These are phyloP conservation scores for Ceratocystis diversiconidia DNA, from an alignment of 2,329 filamentous ascomycete species.

Conservation along the genomic window DNA sequence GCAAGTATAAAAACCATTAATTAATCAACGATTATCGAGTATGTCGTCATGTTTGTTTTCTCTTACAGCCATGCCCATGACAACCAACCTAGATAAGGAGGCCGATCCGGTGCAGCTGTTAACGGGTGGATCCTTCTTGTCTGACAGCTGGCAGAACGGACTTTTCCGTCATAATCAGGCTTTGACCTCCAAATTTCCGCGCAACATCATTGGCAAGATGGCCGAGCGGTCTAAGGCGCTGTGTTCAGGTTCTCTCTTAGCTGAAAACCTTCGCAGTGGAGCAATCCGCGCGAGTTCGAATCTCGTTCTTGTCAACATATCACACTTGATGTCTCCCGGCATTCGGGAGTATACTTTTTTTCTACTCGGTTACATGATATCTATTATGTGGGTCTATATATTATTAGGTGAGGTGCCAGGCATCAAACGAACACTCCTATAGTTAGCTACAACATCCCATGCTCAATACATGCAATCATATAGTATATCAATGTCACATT, in stretches of 20 bases:
- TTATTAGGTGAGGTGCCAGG: too few species aligned
- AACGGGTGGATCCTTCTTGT: too few species aligned
- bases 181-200: background rate
- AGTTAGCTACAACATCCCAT: too few species aligned
- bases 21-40: background rate
- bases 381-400: too few species aligned
- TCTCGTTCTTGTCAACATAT: slow-evolving; percentile 23
- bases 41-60: background rate
- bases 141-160: background rate
- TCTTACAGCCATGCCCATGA: background rate
- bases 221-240: too few species aligned
- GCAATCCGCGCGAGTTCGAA: slow-evolving; percentile 19
- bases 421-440: too few species aligned
- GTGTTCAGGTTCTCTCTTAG: too few species aligned
- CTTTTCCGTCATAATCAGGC: background rate
- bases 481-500: too few species aligned
- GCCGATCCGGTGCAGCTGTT: background rate
- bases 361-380: too few species aligned
- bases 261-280: slow-evolving; percentile 15
- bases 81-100: background rate
- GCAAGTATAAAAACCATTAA: background rate
- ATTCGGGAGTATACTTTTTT: too few species aligned
- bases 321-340: too few species aligned
- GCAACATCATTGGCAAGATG: background rate
- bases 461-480: too few species aligned